A percentile compares a stretch with the other conserved stretches of the same genome.
Evolutionary conservation across 2,329 filamentous ascomycete species (phyloP).

Genomic region (Herpomyces periplanetae): DNA sequence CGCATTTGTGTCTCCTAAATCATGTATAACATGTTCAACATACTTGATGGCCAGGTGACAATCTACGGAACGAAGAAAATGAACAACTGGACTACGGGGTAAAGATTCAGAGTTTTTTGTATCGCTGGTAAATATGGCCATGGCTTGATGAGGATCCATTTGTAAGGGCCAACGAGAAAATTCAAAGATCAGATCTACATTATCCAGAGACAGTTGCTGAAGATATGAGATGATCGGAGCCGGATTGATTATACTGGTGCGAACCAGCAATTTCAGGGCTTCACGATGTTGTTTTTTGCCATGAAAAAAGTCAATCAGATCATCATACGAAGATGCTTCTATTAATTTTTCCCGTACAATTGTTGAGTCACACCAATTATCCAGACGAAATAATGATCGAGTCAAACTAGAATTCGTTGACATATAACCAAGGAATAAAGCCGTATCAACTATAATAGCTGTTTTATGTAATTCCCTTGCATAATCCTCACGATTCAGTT

Average conservation of each 20-base stretch:
- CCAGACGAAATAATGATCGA: conserved; percentile 60
- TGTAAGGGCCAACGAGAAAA: conserved; percentile 60
- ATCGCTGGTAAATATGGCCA: conserved; percentile 75
- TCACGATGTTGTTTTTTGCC: conserved; percentile 72
- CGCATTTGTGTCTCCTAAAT: conserved; percentile 43
- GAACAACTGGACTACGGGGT: conserved; percentile 30
- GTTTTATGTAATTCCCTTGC: conserved; percentile 17
- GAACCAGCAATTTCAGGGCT: conserved; percentile 38
- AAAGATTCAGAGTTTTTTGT: conserved; percentile 76
- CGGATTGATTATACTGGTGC: conserved; percentile 23
- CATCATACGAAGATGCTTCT: conserved; percentile 53
- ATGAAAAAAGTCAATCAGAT: conserved; percentile 86
- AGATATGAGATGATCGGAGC: conserved; percentile 31
- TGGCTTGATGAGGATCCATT: conserved; percentile 28
- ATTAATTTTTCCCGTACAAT: conserved; percentile 78
- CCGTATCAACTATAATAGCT: conserved; percentile 61
- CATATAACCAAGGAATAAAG: conserved; percentile 80
- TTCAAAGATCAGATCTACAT: conserved; percentile 63
- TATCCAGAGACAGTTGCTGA: conserved; percentile 48
- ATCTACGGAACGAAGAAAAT: conserved; percentile 31
- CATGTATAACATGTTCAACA: conserved; percentile 56
- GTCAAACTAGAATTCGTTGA: conserved; percentile 49
- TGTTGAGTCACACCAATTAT: conserved; percentile 83
- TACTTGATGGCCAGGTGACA: conserved; percentile 33
- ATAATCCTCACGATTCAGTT: conserved; percentile 19